A percentile compares a stretch with the other conserved stretches of the same genome.
Conservation (phyloP, 2,329 filamentous ascomycete species). For the Pestalotiopsis sp. region DNA sequence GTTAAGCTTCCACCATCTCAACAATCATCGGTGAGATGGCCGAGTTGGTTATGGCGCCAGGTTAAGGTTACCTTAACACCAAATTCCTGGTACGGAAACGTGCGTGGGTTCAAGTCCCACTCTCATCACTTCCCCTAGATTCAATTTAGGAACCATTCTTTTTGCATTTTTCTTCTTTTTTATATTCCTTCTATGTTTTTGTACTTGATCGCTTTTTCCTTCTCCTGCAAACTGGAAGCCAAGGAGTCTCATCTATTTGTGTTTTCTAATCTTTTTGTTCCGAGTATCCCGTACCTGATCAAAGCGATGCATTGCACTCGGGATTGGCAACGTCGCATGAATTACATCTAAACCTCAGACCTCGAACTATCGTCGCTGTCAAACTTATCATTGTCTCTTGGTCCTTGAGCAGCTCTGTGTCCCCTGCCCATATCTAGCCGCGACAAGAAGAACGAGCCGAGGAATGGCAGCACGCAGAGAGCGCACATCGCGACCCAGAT, state of each 20-base stretch:
- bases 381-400: not conserved
- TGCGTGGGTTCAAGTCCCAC: constrained; percentile 10
- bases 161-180: not conserved
- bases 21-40: constrained; percentile 7
- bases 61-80: constrained; percentile 10
- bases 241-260: too few species aligned
- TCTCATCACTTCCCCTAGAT: constrained; percentile 7
- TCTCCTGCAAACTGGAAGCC: too few species aligned
- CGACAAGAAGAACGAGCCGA: constrained; percentile 8
- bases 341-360: not conserved
- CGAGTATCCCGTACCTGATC: too few species aligned
- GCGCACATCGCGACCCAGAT: constrained; percentile 12
- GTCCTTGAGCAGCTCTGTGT: not conserved
- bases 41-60: constrained; percentile 10
- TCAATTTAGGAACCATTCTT: not conserved
- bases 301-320: too few species aligned
- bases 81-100: constrained; percentile 9
- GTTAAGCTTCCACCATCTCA: not conserved
- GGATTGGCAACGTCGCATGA: too few species aligned
- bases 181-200: too few species aligned
- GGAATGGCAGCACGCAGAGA: not conserved
- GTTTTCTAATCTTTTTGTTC: too few species aligned
- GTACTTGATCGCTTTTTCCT: too few species aligned
- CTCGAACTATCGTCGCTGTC: not conserved
- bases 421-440: not conserved